Conservation (phyloP, 768 basidiomycete species). For the Auricularia sp. region DNA sequence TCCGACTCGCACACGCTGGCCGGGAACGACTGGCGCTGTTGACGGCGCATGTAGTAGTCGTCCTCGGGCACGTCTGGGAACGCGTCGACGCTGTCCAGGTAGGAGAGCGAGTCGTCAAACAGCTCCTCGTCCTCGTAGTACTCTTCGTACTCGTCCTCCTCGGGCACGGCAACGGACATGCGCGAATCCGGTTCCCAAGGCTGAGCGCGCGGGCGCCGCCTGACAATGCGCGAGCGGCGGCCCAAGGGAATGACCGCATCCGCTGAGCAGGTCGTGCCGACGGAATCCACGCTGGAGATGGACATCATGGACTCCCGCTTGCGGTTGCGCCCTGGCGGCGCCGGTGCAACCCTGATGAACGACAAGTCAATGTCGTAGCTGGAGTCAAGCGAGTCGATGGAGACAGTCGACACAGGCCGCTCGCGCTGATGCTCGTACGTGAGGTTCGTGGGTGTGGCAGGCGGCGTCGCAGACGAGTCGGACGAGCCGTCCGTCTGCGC, state of each 20-base stretch:
- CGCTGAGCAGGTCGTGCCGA: slow-evolving; percentile 46
- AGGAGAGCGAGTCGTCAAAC: neutral
- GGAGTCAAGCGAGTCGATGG: neutral
- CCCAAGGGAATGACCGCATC: slow-evolving; percentile 44
- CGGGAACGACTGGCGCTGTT: neutral
- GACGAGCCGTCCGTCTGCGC: neutral
- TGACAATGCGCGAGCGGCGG: neutral
- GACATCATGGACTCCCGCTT: slow-evolving; percentile 26
- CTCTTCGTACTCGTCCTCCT: slow-evolving; percentile 13
- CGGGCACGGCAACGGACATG: slow-evolving; percentile 9
- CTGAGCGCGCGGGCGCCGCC: neutral
- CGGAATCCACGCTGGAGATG: slow-evolving; percentile 43
- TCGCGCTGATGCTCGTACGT: neutral
- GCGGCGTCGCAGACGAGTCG: neutral
- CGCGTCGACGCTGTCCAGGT: neutral
- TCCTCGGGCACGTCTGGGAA: neutral
- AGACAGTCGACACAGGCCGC: neutral
- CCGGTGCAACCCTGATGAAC: neutral
- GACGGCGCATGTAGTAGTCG: neutral
- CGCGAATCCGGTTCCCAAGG: neutral
- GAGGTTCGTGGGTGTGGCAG: neutral
- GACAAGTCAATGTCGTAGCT: neutral
- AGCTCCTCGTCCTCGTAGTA: slow-evolving; percentile 15
- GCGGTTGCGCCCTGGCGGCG: neutral
- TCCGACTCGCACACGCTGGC: slow-evolving; percentile 4